A percentile compares a stretch with the other conserved stretches of the same genome.
These are phyloP conservation scores for Leucaena leucocephala DNA, from an alignment of 306 rosid species.

Conservation along the genomic window DNA sequence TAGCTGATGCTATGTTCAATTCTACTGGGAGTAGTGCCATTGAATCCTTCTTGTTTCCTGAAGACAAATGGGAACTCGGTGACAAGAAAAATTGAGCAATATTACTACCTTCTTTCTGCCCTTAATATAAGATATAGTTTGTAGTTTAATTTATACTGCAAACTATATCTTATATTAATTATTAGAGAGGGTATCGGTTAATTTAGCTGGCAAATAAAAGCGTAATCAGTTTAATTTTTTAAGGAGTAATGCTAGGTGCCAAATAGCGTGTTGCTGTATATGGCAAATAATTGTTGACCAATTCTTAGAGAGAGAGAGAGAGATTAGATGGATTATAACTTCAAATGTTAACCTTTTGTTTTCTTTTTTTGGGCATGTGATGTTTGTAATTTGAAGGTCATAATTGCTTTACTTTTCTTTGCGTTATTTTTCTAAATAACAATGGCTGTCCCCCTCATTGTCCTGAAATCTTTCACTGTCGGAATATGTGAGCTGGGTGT, in stretches of 20 bases:
- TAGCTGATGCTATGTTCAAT: constrained; percentile 72
- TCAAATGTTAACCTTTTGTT: not conserved
- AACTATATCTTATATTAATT: too few species aligned
- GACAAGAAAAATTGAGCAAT: constrained; percentile 44
- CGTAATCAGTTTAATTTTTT: not conserved
- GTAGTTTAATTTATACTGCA: too few species aligned
- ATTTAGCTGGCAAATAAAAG: not conserved
- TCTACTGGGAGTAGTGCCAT: constrained; percentile 52
- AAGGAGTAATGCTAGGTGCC: not conserved
- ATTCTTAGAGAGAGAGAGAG: not conserved
- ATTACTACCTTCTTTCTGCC: not conserved
- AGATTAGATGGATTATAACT: not conserved
- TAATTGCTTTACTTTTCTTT: not conserved
- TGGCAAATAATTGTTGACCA: not conserved
- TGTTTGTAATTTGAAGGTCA: not conserved
- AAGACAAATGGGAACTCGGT: constrained; percentile 42
- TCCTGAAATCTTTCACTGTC: not conserved
- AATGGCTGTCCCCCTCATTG: not conserved
- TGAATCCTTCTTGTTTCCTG: constrained; percentile 56
- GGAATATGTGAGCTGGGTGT: not conserved
- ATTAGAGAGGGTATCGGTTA: not conserved
- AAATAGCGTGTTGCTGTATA: not conserved
- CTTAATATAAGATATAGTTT: too few species aligned
- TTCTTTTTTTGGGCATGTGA: not conserved
- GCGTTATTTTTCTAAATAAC: not conserved